Evolutionary conservation across 257 asterid species (phyloP).

Genomic region (Solanum arcanum): DNA sequence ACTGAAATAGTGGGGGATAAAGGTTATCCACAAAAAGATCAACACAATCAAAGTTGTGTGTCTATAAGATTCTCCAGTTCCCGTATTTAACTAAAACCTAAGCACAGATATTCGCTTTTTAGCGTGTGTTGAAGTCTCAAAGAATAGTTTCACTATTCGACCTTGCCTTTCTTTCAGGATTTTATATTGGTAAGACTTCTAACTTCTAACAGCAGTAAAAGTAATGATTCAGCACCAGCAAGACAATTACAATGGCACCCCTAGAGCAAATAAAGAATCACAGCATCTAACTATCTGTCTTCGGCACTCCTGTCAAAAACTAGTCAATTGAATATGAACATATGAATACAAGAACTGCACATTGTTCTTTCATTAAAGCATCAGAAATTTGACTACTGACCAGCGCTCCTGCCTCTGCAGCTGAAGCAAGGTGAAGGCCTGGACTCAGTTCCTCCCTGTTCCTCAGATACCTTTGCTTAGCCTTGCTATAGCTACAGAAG

Average conservation of each 20-base stretch:
- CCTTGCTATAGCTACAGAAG: conserved; percentile 58
- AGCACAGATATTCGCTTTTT: background rate
- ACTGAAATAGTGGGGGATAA: background rate
- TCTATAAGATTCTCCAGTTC: background rate
- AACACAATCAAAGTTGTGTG: background rate
- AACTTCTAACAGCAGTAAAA: background rate
- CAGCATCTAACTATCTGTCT: background rate
- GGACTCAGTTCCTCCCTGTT: conserved; percentile 68
- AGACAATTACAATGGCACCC: background rate
- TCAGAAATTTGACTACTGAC: conserved; percentile 34
- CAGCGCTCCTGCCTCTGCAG: conserved; percentile 97
- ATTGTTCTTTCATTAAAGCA: background rate
- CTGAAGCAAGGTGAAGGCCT: conserved; percentile 84
- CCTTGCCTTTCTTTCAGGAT: background rate
- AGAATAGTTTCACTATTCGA: background rate
- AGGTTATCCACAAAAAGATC: background rate
- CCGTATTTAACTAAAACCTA: background rate
- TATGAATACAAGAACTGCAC: background rate
- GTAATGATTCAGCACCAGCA: background rate
- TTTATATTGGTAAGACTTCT: background rate
- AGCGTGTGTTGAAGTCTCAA: background rate
- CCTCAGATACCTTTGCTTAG: conserved; percentile 72
- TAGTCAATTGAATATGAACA: background rate
- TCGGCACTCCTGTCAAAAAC: background rate
- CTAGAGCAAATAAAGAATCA: background rate